Percentiles rank a stretch among this genome's conserved stretches.
Conservation (phyloP, 306 rosid species). For the Argentina anserina region DNA sequence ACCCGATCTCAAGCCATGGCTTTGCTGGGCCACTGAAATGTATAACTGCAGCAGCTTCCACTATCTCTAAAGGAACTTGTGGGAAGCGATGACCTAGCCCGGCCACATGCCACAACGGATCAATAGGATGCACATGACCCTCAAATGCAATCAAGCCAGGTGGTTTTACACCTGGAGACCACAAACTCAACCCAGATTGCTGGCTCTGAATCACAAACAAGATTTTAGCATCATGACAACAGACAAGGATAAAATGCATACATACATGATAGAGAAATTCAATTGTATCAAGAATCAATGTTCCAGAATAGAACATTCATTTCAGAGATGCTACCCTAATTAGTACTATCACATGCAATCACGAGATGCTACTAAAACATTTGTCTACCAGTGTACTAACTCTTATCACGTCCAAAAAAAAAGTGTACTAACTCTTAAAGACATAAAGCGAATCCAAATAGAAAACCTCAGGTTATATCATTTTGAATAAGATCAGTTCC, state of each 20-base stretch:
- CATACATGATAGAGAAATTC: neutral
- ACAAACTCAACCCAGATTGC: conserved; percentile 45
- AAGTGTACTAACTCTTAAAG: neutral
- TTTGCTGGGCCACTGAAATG: conserved; percentile 97
- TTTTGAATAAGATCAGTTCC: neutral
- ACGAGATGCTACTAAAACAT: neutral
- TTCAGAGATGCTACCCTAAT: no score
- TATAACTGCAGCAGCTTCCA: conserved; percentile 59
- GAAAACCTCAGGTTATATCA: neutral
- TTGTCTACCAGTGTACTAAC: neutral
- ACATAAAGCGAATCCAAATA: neutral
- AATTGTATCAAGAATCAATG: neutral
- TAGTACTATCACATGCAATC: neutral
- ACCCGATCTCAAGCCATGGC: conserved; percentile 93
- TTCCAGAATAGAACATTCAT: neutral
- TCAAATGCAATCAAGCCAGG: conserved; percentile 73
- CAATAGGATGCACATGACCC: conserved; percentile 71
- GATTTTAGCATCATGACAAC: neutral
- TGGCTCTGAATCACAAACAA: conserved; percentile 46
- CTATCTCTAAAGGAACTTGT: conserved; percentile 29
- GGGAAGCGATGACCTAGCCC: conserved; percentile 52
- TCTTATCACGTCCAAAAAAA: no score
- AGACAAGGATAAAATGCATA: neutral
- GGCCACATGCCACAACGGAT: conserved; percentile 59
- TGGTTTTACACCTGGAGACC: conserved; percentile 79